These are phyloP conservation scores for Avena sativa DNA, from an alignment of 176 grass and related monocot species.

Conservation along the genomic window DNA sequence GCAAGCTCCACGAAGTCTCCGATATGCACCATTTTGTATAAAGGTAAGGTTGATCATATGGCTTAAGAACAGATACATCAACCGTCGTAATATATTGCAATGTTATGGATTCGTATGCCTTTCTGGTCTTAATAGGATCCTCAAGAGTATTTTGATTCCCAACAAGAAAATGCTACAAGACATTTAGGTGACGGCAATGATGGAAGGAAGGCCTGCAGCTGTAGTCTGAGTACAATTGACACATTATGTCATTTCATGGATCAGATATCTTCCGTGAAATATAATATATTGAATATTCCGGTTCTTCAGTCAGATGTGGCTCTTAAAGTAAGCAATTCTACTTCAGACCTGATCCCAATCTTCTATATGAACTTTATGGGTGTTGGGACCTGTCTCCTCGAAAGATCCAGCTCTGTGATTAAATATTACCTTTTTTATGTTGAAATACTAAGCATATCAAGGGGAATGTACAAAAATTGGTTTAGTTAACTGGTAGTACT, in stretches of 20 bases:
- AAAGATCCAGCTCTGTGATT: slow-evolving; percentile 2
- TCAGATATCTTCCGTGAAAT: slow-evolving; percentile 80
- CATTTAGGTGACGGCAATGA: slow-evolving; percentile 64
- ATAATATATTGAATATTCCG: slow-evolving; percentile 55
- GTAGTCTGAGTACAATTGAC: slow-evolving; percentile 69
- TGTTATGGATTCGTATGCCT: slow-evolving; percentile 33
- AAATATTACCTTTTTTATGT: not conserved
- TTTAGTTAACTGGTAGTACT: too few relatives aligned
- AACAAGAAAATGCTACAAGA: slow-evolving; percentile 92
- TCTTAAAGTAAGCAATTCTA: slow-evolving; percentile 71
- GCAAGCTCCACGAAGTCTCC: slow-evolving; percentile 61
- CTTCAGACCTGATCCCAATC: not conserved
- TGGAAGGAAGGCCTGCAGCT: slow-evolving; percentile 57
- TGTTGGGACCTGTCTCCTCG: not conserved
- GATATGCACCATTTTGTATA: slow-evolving; percentile 84
- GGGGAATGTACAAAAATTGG: not conserved
- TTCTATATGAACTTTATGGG: slow-evolving; percentile 12
- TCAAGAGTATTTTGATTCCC: slow-evolving; percentile 94
- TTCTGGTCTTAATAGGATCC: slow-evolving; percentile 74
- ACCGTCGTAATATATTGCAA: not conserved
- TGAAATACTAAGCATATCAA: not conserved
- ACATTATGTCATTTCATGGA: slow-evolving; percentile 66
- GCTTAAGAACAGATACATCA: slow-evolving; percentile 4
- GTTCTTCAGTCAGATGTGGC: slow-evolving; percentile 74
- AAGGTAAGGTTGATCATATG: slow-evolving; percentile 58